Evolutionary conservation across 305 asterid species (phyloP).

Genomic region (Rubia tinctorum): DNA sequence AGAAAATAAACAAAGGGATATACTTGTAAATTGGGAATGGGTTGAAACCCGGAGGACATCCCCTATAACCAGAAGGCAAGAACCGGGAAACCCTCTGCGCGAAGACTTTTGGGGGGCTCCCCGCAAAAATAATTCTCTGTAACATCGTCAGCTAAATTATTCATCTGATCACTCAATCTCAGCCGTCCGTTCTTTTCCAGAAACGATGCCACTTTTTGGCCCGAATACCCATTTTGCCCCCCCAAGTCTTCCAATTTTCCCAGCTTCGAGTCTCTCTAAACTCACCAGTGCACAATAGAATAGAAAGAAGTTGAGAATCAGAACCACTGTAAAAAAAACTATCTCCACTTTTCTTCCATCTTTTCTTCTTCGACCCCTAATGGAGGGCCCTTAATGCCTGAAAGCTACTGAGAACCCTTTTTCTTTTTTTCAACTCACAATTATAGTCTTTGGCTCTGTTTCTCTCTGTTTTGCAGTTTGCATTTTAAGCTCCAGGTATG

Average conservation of each 20-base stretch:
- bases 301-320: conserved; percentile 3
- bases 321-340: conserved; percentile 3
- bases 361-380: conserved; percentile 29
- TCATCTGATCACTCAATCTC: conserved; percentile 7
- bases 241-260: conserved; percentile 10
- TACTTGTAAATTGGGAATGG: neutral
- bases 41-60: neutral
- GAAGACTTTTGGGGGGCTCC: conserved; percentile 8
- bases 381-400: conserved; percentile 54
- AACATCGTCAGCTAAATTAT: conserved; percentile 13
- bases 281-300: neutral
- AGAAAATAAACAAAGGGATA: neutral
- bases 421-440: conserved; percentile 3
- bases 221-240: conserved; percentile 30
- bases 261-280: conserved; percentile 24
- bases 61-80: conserved; percentile 15
- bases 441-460: neutral
- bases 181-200: conserved; percentile 17
- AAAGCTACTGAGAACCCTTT: conserved; percentile 19
- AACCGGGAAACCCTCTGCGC: conserved; percentile 15
- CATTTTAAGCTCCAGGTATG: conserved; percentile 32
- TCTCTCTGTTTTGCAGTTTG: conserved; percentile 31
- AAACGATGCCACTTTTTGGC: conserved; percentile 6
- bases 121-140: conserved; percentile 15
- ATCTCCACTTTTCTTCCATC: conserved; percentile 28